These are phyloP conservation scores for Pseudogymnoascus sp. DNA, from an alignment of 2,329 filamentous ascomycete genomes.

Conservation along the genomic window DNA sequence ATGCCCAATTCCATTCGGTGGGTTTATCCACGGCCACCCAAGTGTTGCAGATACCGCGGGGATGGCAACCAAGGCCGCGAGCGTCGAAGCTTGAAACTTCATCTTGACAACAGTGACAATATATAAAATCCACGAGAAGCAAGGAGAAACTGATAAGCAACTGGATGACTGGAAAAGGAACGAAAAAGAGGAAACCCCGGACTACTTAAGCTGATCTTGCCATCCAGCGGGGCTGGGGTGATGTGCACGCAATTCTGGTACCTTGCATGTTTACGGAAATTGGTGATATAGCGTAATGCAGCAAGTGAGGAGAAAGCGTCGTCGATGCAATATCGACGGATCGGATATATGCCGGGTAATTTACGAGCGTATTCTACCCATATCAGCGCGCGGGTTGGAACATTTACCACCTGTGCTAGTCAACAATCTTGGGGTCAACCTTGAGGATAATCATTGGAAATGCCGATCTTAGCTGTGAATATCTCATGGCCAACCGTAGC, in stretches of 20 bases:
- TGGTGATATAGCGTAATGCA: slow-evolving; percentile 1
- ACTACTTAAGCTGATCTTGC: background rate
- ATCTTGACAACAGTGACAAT: slow-evolving; percentile 10
- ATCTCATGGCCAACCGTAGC: background rate
- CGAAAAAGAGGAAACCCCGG: background rate
- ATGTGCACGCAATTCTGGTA: background rate
- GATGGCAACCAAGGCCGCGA: slow-evolving; percentile 10
- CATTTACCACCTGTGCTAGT: background rate
- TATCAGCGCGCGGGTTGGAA: background rate
- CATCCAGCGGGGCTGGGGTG: background rate
- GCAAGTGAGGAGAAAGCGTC: background rate
- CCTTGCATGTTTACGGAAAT: slow-evolving; percentile 2
- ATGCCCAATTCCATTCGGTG: background rate
- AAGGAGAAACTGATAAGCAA: background rate
- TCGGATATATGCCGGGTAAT: slow-evolving; percentile 4
- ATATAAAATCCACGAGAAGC: background rate
- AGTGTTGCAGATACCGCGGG: slow-evolving; percentile 9
- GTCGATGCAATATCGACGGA: background rate
- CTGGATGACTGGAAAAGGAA: background rate
- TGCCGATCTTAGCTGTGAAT: background rate
- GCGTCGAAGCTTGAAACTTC: slow-evolving; percentile 12
- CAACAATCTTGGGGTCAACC: background rate
- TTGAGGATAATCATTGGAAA: background rate
- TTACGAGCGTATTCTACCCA: background rate
- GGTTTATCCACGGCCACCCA: background rate